A percentile compares a stretch with the other conserved stretches of the same genome.
These are phyloP conservation scores for Mycogone perniciosa DNA, from an alignment of 2,329 filamentous ascomycete genomes.

Conservation along the genomic window DNA sequence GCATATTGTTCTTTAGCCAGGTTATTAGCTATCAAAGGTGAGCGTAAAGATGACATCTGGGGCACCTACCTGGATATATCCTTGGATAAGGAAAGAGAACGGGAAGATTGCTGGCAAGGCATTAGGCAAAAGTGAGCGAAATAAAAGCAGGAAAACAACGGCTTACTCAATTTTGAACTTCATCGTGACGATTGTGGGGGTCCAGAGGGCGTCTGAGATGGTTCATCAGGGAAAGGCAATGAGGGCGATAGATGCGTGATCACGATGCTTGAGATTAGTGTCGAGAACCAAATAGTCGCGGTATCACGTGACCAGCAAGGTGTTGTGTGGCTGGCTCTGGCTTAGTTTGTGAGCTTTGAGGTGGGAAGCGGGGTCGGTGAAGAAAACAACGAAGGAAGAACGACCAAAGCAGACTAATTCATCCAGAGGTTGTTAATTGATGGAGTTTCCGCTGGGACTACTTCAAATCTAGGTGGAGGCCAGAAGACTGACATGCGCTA, in stretches of 20 bases:
- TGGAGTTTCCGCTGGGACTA: too few species aligned
- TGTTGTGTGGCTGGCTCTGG: too few species aligned
- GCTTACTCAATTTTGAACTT: slow-evolving; percentile 13
- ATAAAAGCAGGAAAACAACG: neutral
- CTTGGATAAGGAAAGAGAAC: slow-evolving; percentile 53
- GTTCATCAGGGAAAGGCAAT: too few species aligned
- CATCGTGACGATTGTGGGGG: neutral
- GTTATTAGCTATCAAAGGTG: neutral
- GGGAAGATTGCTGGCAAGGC: slow-evolving; percentile 42
- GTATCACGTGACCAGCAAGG: neutral
- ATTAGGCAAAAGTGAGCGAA: neutral
- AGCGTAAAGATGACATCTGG: neutral
- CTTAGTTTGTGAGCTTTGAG: too few species aligned
- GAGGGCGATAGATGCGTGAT: neutral
- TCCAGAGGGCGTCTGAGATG: neutral
- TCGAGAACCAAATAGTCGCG: slow-evolving; percentile 19
- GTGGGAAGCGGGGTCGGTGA: too few species aligned
- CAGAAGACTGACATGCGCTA: too few species aligned
- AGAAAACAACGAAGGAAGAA: too few species aligned
- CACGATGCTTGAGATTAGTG: slow-evolving; percentile 21
- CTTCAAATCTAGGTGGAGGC: too few species aligned
- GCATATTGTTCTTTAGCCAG: slow-evolving; percentile 46
- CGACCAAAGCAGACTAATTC: too few species aligned
- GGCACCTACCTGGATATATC: slow-evolving; percentile 49
- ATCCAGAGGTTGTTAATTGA: too few species aligned